These are phyloP conservation scores for Wilcoxina mikolae DNA, from an alignment of 495 filamentous ascomycete species.

Conservation along the genomic window DNA sequence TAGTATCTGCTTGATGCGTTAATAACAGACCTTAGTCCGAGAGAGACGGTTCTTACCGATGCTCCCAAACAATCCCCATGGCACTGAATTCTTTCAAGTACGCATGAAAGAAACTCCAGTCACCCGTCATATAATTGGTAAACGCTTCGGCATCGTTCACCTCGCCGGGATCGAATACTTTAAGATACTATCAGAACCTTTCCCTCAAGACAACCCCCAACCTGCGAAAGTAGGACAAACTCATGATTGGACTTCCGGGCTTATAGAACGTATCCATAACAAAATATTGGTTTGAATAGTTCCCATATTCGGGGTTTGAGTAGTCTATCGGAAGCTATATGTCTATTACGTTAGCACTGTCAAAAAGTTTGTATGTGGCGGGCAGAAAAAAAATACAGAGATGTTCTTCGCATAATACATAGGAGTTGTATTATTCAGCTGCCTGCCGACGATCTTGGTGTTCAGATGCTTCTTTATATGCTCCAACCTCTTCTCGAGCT, in stretches of 20 bases:
- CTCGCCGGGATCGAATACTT: slow-evolving; percentile 20
- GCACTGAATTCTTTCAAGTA: slow-evolving; percentile 37
- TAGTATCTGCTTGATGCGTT: too few species aligned
- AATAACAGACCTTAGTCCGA: too few species aligned
- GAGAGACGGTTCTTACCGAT: too few species aligned
- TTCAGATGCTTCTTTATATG: too few species aligned
- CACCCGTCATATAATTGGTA: slow-evolving; percentile 30
- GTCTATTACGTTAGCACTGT: neutral
- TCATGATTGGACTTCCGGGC: slow-evolving; percentile 39
- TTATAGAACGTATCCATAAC: slow-evolving; percentile 37
- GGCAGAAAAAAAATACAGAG: too few species aligned
- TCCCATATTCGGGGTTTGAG: slow-evolving; percentile 29
- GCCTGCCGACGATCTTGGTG: too few species aligned
- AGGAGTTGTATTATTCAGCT: too few species aligned
- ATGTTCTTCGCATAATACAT: neutral
- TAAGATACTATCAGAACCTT: slow-evolving; percentile 22
- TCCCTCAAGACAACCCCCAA: slow-evolving; percentile 37
- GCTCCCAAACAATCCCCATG: slow-evolving; percentile 46
- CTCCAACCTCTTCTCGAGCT: too few species aligned
- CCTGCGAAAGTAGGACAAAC: slow-evolving; percentile 6
- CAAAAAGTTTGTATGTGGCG: neutral
- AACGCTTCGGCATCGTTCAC: slow-evolving; percentile 8
- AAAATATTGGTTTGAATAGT: slow-evolving; percentile 43
- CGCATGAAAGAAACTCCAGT: slow-evolving; percentile 32
- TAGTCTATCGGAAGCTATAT: slow-evolving; percentile 37